Percentiles rank a stretch among this genome's conserved stretches.
Evolutionary conservation across 1,139 yeast species (phyloP).

Genomic region (Kodamaea arcana): DNA sequence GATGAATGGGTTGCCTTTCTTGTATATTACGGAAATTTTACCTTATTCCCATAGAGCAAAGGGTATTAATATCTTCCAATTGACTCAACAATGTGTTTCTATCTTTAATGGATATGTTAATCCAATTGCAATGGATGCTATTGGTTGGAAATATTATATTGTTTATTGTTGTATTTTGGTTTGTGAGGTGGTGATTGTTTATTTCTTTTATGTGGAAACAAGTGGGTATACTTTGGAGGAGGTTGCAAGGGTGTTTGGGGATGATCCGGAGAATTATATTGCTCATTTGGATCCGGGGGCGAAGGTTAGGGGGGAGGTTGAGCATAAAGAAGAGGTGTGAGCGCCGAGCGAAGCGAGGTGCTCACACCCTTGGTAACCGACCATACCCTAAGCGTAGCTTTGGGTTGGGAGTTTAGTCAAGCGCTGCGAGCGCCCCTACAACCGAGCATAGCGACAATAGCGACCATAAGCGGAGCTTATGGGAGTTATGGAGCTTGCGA

Average conservation of each 20-base stretch:
- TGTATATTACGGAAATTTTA: slow-evolving; percentile 40
- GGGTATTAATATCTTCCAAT: slow-evolving; percentile 33
- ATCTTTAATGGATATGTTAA: slow-evolving; percentile 47
- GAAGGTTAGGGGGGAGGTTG: slow-evolving; percentile 4
- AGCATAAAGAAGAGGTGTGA: no score
- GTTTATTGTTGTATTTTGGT: slow-evolving; percentile 43
- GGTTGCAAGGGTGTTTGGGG: slow-evolving; percentile 47
- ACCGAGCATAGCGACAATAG: no score
- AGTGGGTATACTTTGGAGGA: slow-evolving; percentile 53
- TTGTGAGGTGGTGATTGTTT: slow-evolving; percentile 34
- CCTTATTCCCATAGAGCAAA: slow-evolving; percentile 45
- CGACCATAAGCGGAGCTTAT: no score
- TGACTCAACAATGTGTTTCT: slow-evolving; percentile 25
- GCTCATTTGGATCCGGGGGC: slow-evolving; percentile 6
- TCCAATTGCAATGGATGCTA: slow-evolving; percentile 57
- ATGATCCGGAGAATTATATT: slow-evolving; percentile 18
- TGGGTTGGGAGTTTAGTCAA: no score
- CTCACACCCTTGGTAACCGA: no score
- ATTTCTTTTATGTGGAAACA: slow-evolving; percentile 47
- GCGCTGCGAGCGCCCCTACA: no score
- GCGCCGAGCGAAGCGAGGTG: no score
- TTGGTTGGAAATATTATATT: slow-evolving; percentile 58
- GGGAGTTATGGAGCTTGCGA: no score
- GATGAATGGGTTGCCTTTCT: slow-evolving; percentile 37
- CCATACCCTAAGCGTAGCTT: no score